phyloP scores from a whole-genome alignment of 306 rosid genomes.

The Comarum palustre region DNA sequence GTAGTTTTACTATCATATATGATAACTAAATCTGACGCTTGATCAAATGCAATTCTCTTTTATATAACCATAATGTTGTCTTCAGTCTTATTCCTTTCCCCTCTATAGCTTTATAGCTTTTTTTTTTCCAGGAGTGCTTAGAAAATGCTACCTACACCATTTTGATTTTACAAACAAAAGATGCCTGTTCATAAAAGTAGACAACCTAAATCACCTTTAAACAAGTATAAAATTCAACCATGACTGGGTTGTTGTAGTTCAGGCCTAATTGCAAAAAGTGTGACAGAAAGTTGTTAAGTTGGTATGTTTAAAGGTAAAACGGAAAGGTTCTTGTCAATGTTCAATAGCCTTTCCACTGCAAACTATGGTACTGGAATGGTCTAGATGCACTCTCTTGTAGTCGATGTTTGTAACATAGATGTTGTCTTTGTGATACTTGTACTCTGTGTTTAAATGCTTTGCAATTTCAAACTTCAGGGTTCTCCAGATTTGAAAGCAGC shows the following conservation, averaged over 20 bases:
- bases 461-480: conserved; percentile 48
- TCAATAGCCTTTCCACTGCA: background rate
- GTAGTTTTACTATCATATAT: conserved; percentile 28
- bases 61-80: background rate
- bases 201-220: background rate
- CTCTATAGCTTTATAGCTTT: background rate
- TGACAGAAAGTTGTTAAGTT: background rate
- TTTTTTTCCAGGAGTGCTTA: background rate
- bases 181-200: background rate
- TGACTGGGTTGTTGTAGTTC: background rate
- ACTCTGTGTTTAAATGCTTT: conserved; percentile 21
- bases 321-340: background rate
- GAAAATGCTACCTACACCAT: background rate
- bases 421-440: background rate
- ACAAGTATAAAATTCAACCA: background rate
- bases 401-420: background rate
- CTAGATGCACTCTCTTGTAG: background rate
- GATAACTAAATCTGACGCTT: background rate
- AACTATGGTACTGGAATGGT: background rate
- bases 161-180: background rate
- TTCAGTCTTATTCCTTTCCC: background rate
- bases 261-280: background rate
- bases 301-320: background rate
- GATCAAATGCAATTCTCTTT: background rate
- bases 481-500: conserved; percentile 97